Base-by-base conservation (phyloP, 768 basidiomycete species). In the Pluteus cervinus region DNA sequence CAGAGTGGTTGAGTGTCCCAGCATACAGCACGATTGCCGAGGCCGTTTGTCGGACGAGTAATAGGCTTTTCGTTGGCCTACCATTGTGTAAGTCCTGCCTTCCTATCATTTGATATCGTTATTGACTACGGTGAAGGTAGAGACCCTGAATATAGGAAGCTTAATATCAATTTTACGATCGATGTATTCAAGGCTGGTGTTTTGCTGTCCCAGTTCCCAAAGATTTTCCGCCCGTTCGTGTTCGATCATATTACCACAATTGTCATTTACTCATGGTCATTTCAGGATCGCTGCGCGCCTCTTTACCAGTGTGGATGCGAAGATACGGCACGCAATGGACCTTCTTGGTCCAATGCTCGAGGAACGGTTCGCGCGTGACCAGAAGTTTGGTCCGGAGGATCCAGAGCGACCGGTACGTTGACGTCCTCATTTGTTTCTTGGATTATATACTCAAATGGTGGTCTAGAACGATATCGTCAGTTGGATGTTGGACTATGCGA, bases 401-500 rank as follows among this genome's bases (percentile, higher is more conserved):
- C 43, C 49, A n/a, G 55, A 45, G 1, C 62, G 56, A 47, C 61
- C 61, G 24, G 58, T 60, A 22, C 22, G 47, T 41, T 28, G 15
- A 15, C 16, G 29, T 17, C 25, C 15, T 12, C 21, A 17, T 15
- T 11, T 9, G 10, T 30, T 5, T 14, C 30, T 10, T 9, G 3
- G 4, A 14, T 29, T 18, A 3, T 9, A 2, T 5, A 24, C 21
- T 7, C n/a, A 4, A 7, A 7, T 4, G 11, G 11, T 16, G 11
- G 25, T 21, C 22, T 29, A 73, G 73, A 62, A 65, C 36, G 72
- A 74, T 38, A 42, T 74, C n/a, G 54, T 75, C 0, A 56, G 61
- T 11, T 76, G 71, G 71, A 51, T 73, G 8, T 55, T 74, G 24
- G 69, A 68, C 29, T 54, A 49, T 6, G 67, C 68, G 1, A 45